A percentile compares a stretch with the other conserved stretches of the same genome.
These are phyloP conservation scores for Penicillium simplicissimum DNA, from an alignment of 495 filamentous ascomycete genomes.

Conservation along the genomic window DNA sequence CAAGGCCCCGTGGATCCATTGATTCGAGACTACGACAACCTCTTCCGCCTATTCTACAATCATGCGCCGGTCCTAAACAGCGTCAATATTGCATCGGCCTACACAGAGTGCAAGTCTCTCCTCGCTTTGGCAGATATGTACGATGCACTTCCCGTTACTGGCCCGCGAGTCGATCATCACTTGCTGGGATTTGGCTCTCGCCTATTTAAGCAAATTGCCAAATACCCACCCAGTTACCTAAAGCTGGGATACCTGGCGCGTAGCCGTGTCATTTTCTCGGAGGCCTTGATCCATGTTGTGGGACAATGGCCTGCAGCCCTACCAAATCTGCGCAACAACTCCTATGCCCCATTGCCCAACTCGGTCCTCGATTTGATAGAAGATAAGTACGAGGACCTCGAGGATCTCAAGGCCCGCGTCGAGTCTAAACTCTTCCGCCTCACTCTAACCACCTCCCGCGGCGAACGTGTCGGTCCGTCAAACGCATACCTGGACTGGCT, in stretches of 20 bases:
- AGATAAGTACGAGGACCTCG: conserved; percentile 83
- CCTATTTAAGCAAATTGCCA: conserved; percentile 91
- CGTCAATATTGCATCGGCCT: conserved; percentile 85
- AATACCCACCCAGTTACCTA: conserved; percentile 88
- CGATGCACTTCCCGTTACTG: conserved; percentile 83
- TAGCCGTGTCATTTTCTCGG: conserved; percentile 82
- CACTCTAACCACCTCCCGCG: conserved; percentile 72
- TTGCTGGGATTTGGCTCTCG: conserved; percentile 84
- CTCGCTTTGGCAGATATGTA: conserved; percentile 86
- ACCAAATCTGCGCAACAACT: conserved; percentile 67
- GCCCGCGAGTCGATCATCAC: conserved; percentile 89
- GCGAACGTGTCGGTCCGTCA: conserved; percentile 74
- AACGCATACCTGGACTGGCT: conserved; percentile 87
- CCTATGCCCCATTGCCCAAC: conserved; percentile 60
- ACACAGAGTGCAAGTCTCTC: conserved; percentile 87
- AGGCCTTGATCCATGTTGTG: conserved; percentile 87
- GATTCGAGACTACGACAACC: conserved; percentile 87
- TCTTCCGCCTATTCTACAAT: conserved; percentile 93
- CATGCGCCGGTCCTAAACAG: conserved; percentile 76
- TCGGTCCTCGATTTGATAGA: conserved; percentile 83
- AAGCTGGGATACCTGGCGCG: conserved; percentile 84
- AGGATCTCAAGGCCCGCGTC: conserved; percentile 64
- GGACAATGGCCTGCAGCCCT: conserved; percentile 85
- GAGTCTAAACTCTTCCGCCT: conserved; percentile 80
- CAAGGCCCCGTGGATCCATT: conserved; percentile 62